A percentile compares a stretch with the other conserved stretches of the same genome.
phyloP scores from a whole-genome alignment of 805 yeast genomes.

The Lachancea quebecensis region DNA sequence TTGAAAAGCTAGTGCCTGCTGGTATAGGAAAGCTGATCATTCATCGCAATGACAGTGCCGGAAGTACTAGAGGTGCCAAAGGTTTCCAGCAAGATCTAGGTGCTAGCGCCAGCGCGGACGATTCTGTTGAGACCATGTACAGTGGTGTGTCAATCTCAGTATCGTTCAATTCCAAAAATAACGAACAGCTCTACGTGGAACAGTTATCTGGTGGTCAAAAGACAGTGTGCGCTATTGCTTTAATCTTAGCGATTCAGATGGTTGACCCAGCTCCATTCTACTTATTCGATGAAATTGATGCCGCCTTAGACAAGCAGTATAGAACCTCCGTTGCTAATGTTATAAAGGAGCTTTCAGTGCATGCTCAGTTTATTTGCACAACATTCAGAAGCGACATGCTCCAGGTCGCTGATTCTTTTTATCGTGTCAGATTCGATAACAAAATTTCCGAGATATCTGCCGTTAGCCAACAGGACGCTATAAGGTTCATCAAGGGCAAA shows the following conservation, averaged over 20 bases:
- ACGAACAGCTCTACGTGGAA: slow-evolving; percentile 82
- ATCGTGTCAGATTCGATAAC: slow-evolving; percentile 78
- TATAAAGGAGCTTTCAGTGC: slow-evolving; percentile 54
- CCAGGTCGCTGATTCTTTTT: slow-evolving; percentile 76
- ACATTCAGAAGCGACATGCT: slow-evolving; percentile 93
- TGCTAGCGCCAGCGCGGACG: slow-evolving; percentile 10
- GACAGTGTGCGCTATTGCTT: slow-evolving; percentile 90
- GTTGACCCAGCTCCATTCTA: slow-evolving; percentile 98
- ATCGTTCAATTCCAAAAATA: slow-evolving; percentile 77
- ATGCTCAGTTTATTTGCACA: slow-evolving; percentile 91
- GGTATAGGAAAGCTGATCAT: slow-evolving; percentile 74
- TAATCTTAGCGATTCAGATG: slow-evolving; percentile 86
- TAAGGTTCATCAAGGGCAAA: slow-evolving; percentile 70
- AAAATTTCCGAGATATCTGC: slow-evolving; percentile 74
- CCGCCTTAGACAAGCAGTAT: slow-evolving; percentile 88
- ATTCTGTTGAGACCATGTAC: slow-evolving; percentile 36
- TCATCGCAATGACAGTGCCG: slow-evolving; percentile 34
- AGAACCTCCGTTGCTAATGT: slow-evolving; percentile 78
- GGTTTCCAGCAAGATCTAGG: neutral
- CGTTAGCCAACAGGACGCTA: slow-evolving; percentile 65
- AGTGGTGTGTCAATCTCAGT: slow-evolving; percentile 81
- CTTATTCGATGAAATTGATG: slow-evolving; percentile 93
- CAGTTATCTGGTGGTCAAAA: slow-evolving; percentile 97
- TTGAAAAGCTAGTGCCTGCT: slow-evolving; percentile 73
- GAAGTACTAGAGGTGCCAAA: slow-evolving; percentile 10